Evolutionary conservation across 1,139 yeast species (phyloP).

Genomic region (Kodamaea arcana): DNA sequence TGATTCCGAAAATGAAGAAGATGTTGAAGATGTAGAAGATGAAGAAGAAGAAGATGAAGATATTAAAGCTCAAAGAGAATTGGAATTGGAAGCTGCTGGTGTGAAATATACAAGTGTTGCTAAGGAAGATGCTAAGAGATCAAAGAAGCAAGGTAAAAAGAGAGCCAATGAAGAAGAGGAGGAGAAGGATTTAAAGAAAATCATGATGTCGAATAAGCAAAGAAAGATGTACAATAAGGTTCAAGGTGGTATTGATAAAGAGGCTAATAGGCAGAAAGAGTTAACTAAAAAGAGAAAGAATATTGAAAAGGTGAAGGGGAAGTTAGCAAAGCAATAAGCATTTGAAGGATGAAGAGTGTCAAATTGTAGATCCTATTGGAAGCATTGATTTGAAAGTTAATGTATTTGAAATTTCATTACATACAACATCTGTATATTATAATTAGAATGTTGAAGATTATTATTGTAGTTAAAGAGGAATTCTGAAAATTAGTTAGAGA

Average conservation of each 20-base stretch:
- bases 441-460: no score
- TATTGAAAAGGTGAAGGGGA: slow-evolving; percentile 62
- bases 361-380: no score
- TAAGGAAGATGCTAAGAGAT: slow-evolving; percentile 27
- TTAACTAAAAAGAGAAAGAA: slow-evolving; percentile 76
- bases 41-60: slow-evolving; percentile 56
- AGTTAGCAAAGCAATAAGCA: no score
- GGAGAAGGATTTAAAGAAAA: slow-evolving; percentile 83
- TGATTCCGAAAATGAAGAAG: slow-evolving; percentile 47
- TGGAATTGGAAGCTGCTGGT: slow-evolving; percentile 89
- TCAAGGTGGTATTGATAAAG: slow-evolving; percentile 87
- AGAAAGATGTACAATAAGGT: slow-evolving; percentile 91
- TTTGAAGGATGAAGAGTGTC: no score
- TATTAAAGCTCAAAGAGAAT: slow-evolving; percentile 70
- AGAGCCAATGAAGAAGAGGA: slow-evolving; percentile 52
- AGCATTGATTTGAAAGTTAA: no score
- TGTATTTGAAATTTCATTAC: no score
- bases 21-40: slow-evolving; percentile 43
- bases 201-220: slow-evolving; percentile 97
- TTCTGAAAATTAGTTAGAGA: no score
- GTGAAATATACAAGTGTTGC: slow-evolving; percentile 63
- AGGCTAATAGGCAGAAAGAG: slow-evolving; percentile 72
- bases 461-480: no score
- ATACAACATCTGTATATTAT: no score
- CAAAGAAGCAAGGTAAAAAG: slow-evolving; percentile 31